Percentiles rank a stretch among this genome's conserved stretches.
Evolutionary conservation across 306 rosid genomes (phyloP).

Genomic region (Pyrus betulifolia): DNA sequence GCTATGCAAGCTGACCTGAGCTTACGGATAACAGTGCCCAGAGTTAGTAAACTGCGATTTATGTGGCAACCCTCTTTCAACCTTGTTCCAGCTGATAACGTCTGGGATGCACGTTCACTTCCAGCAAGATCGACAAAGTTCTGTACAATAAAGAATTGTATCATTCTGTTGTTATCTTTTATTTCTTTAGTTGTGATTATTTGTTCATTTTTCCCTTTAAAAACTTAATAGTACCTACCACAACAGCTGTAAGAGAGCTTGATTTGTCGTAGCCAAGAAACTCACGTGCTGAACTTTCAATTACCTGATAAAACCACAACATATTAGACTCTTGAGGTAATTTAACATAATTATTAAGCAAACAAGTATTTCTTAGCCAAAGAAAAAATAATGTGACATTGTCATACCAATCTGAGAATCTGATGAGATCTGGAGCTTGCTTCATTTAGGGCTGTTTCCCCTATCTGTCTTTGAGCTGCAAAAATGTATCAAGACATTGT

Average conservation of each 20-base stretch:
- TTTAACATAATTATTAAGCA: constrained; percentile 6
- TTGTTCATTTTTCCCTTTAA: not conserved
- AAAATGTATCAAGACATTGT: constrained; percentile 12
- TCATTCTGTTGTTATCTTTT: not conserved
- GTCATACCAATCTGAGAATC: constrained; percentile 83
- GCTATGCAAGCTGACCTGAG: constrained; percentile 61
- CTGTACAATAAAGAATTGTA: constrained; percentile 25
- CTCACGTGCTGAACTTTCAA: constrained; percentile 91
- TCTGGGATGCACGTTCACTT: constrained; percentile 97
- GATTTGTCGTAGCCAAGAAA: constrained; percentile 87
- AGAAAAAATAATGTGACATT: not conserved
- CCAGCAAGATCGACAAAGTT: constrained; percentile 97
- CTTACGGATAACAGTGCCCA: constrained; percentile 97
- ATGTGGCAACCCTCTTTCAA: constrained; percentile 99
- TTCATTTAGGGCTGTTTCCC: constrained; percentile 93
- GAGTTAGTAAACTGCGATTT: constrained; percentile 90
- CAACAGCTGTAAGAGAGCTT: constrained; percentile 83
- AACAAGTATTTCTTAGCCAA: not conserved
- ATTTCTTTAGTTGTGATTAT: constrained; percentile 7
- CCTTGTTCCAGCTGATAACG: constrained; percentile 83
- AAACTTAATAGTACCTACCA: constrained; percentile 46
- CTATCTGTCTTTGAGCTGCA: constrained; percentile 94
- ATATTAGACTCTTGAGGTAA: constrained; percentile 4
- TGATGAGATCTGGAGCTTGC: constrained; percentile 99
- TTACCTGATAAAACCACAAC: constrained; percentile 47